Evolutionary conservation across 2,329 filamentous ascomycete species (phyloP).

Genomic region (Penicillium psychrosexuale): DNA sequence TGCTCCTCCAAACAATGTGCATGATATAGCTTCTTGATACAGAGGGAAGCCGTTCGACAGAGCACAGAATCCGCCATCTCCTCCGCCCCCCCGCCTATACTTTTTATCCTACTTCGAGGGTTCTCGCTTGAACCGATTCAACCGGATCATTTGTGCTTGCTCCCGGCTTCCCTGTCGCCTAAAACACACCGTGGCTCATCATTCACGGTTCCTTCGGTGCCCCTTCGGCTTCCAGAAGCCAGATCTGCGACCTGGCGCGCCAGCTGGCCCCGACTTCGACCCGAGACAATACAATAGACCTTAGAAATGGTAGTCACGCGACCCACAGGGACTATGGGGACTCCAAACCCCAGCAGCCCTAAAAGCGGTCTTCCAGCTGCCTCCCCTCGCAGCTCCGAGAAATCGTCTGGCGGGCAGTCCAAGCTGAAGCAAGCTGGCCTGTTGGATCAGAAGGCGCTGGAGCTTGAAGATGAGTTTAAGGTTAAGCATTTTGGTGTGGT

Average conservation of each 20-base stretch:
- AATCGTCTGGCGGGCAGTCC: neutral
- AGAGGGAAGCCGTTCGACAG: conserved; percentile 20
- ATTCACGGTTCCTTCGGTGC: neutral
- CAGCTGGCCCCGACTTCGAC: neutral
- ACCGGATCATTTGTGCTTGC: conserved; percentile 15
- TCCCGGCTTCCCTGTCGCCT: conserved; percentile 20
- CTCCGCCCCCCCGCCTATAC: neutral
- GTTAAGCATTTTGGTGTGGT: conserved; percentile 37
- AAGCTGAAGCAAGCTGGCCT: conserved; percentile 25
- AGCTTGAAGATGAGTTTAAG: conserved; percentile 40
- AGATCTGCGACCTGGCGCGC: conserved; percentile 1
- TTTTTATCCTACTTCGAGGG: conserved; percentile 8
- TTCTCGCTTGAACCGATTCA: conserved; percentile 10
- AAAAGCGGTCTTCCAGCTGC: neutral
- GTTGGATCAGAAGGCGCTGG: conserved; percentile 29
- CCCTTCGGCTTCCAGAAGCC: neutral
- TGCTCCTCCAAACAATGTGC: conserved; percentile 14
- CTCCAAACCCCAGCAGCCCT: neutral
- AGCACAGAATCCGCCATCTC: conserved; percentile 20
- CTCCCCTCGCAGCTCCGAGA: conserved; percentile 1
- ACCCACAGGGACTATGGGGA: conserved; percentile 1
- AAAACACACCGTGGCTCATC: neutral
- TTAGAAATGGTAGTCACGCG: conserved; percentile 7
- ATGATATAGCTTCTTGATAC: conserved; percentile 8
- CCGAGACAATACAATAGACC: neutral